Percentiles rank a stretch among this genome's conserved stretches.
Evolutionary conservation across 1,284 basidiomycete species (phyloP).

Genomic region (Paramarasmius palmivorus): DNA sequence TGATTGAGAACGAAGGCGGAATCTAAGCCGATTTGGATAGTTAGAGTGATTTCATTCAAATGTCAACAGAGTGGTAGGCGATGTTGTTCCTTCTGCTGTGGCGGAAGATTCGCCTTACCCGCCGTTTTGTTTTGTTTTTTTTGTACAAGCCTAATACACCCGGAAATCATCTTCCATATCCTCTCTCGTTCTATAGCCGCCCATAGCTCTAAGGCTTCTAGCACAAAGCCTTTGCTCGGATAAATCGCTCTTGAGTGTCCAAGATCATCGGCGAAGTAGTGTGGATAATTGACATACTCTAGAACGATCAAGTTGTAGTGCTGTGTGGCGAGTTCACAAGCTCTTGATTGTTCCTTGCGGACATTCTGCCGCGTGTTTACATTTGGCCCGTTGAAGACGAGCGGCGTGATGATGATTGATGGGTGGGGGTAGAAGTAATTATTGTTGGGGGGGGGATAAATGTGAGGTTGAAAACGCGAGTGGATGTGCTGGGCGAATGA

Average conservation of each 20-base stretch:
- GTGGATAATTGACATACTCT: slow-evolving; percentile 72
- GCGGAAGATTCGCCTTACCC: no score
- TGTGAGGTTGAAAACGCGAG: slow-evolving; percentile 19
- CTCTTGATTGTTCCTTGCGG: slow-evolving; percentile 73
- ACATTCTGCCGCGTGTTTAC: slow-evolving; percentile 62
- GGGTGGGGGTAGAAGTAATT: slow-evolving; percentile 21
- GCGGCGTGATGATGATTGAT: slow-evolving; percentile 33
- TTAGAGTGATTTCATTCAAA: no score
- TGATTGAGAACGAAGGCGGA: no score
- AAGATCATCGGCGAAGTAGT: slow-evolving; percentile 78
- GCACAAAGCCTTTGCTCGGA: slow-evolving; percentile 76
- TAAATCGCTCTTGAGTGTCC: slow-evolving; percentile 63
- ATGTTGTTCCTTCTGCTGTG: no score
- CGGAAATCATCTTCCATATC: slow-evolving; percentile 71
- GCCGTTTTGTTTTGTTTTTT: no score
- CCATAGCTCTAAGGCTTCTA: slow-evolving; percentile 65
- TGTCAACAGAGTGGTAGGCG: no score
- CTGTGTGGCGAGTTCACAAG: slow-evolving; percentile 78
- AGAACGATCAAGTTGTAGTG: slow-evolving; percentile 75
- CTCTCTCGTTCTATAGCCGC: slow-evolving; percentile 68
- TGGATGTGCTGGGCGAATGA: slow-evolving; percentile 21
- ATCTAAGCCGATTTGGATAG: no score
- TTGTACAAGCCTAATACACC: slow-evolving; percentile 45
- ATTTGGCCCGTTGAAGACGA: slow-evolving; percentile 38
- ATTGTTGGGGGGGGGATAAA: no score